phyloP scores from a whole-genome alignment of 2,329 filamentous ascomycete genomes.

The Neonectria hederae region DNA sequence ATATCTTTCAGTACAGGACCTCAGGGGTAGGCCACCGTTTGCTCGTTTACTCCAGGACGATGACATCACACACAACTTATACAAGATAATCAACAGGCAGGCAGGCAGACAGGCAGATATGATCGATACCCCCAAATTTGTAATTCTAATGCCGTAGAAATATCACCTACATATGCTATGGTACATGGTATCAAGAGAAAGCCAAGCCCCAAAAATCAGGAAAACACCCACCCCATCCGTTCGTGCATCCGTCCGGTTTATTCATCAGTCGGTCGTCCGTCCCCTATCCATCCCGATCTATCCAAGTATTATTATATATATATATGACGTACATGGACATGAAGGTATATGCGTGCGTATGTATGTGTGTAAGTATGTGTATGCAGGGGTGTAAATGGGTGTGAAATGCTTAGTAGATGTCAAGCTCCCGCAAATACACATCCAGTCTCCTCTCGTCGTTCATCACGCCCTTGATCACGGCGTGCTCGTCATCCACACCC shows the following conservation, averaged over 20 bases:
- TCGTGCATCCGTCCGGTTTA: constrained; percentile 17
- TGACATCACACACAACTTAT: neutral
- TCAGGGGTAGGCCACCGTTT: neutral
- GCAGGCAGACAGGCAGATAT: neutral
- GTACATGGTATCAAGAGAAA: constrained; percentile 41
- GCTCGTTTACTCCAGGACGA: neutral
- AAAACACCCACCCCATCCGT: constrained; percentile 19
- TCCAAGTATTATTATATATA: constrained; percentile 35
- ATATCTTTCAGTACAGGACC: neutral
- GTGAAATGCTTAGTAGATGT: constrained; percentile 45
- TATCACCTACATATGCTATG: constrained; percentile 29
- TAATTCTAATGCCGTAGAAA: constrained; percentile 29
- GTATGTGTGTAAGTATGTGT: constrained; percentile 14
- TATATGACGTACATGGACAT: constrained; percentile 27
- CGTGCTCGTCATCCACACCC: constrained; percentile 35
- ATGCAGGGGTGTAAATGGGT: constrained; percentile 4
- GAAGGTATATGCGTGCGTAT: constrained; percentile 19
- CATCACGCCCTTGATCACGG: constrained; percentile 43
- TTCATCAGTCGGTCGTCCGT: constrained; percentile 21
- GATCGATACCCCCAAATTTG: constrained; percentile 1
- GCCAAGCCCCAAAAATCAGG: constrained; percentile 16
- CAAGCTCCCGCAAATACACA: constrained; percentile 46
- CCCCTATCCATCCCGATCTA: constrained; percentile 26
- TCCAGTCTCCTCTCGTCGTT: constrained; percentile 41
- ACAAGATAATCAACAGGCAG: neutral